Base-by-base conservation (phyloP, 371 early-diverging fungal genomes). In the Polyrhizophydium stewartii region DNA sequence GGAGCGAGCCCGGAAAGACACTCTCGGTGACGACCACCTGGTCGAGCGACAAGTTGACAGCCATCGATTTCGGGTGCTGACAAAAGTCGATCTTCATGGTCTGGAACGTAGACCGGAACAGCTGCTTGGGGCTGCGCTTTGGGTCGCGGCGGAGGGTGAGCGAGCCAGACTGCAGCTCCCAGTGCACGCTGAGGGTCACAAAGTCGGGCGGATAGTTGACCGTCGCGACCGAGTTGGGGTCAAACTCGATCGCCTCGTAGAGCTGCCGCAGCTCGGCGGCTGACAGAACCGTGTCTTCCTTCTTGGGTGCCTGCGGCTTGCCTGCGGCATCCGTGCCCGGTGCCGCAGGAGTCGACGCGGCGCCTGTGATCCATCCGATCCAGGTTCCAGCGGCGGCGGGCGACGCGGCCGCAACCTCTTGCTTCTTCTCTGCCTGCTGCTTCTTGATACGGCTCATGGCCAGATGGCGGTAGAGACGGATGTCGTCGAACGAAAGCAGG, bases 161-260 rank as follows among this genome's bases (percentile, higher is more conserved):
- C 1, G 95, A 94, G 0, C 96, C 96, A 27, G 85, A 85, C 31
- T 85, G 83, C n/a, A 97, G 81, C 35, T 84, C 73, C 19, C 89
- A 90, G 6, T 84, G 76, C 0, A 90, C 67, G 2, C 79, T 78
- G 31, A 92, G 68, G 40, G 86, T 73, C 50, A 90, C 84, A 1
- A 87, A 85, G 45, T 45, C 45, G 5, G 45, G 45, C 5, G 19
- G 45, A 5, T 10, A 19, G 5, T 45, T 19, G 45, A 83, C 82
- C 0, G 78, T 73, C 21, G 86, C 68, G 9, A 78, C 77, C 0
- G 88, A 86, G 22, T 85, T 84, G 56, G 92, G 93, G 64, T 98
- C 90, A 70, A 89, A 96, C 62, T 97, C 98, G 65, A 98, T 95
- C 1, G 94, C 90, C 40, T 96, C 90, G 75, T 92, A 94, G 24